phyloP scores from a whole-genome alignment of 2,329 filamentous ascomycete species.

The Aspergillus pseudoterreus region DNA sequence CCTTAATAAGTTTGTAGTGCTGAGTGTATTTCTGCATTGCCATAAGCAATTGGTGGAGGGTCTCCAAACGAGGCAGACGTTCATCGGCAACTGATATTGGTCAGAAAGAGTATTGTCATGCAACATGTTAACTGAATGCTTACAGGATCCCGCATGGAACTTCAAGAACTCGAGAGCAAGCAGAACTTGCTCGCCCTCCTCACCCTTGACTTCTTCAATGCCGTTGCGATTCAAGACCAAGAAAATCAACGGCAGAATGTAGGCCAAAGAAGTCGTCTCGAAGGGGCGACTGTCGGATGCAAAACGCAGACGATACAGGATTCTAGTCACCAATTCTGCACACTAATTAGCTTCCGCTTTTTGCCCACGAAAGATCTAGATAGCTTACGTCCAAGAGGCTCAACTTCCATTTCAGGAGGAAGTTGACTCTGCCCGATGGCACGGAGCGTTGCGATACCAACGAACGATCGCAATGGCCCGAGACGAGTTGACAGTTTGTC shows the following conservation, averaged over 20 bases:
- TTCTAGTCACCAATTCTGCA: slow-evolving; percentile 68
- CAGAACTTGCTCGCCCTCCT: slow-evolving; percentile 83
- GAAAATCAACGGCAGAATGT: slow-evolving; percentile 78
- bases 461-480: slow-evolving; percentile 72
- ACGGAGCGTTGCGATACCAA: slow-evolving; percentile 82
- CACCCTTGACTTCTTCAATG: slow-evolving; percentile 58
- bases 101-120: too few species aligned
- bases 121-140: too few species aligned
- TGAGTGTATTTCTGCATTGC: slow-evolving; percentile 87
- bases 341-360: background rate
- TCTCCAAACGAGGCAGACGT: slow-evolving; percentile 69
- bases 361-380: background rate
- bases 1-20: slow-evolving; percentile 92
- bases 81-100: slow-evolving; percentile 52
- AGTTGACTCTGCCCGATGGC: slow-evolving; percentile 71
- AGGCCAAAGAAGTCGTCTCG: slow-evolving; percentile 81
- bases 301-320: slow-evolving; percentile 87
- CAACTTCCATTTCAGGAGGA: slow-evolving; percentile 67
- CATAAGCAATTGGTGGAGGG: slow-evolving; percentile 67
- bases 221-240: slow-evolving; percentile 75
- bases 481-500: slow-evolving; percentile 71
- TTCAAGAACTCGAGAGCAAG: slow-evolving; percentile 83
- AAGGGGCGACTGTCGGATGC: slow-evolving; percentile 91
- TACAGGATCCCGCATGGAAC: slow-evolving; percentile 75
- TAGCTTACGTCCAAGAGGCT: slow-evolving; percentile 63